phyloP scores from a whole-genome alignment of 169 alveolate genomes.

The Plasmodium ovale region DNA sequence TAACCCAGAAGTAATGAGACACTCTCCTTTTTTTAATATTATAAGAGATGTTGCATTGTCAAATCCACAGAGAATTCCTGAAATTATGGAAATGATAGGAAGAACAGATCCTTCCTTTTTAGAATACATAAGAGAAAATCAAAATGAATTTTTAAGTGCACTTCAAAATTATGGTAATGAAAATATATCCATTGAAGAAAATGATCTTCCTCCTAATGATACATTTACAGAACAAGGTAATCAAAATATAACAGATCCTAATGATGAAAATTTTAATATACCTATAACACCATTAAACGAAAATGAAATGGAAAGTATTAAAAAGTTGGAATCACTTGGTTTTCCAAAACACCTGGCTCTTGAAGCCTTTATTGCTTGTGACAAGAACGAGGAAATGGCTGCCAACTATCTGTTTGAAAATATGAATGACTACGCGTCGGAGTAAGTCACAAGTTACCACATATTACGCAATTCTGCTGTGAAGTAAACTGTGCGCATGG shows the following conservation, averaged over 20 bases:
- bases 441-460: no score
- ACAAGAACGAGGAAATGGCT: conserved; percentile 95
- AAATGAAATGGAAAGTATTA: conserved; percentile 90
- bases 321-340: conserved; percentile 92
- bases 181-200: not conserved
- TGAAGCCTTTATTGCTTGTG: conserved; percentile 98
- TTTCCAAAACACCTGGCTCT: conserved; percentile 94
- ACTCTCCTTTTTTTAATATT: conserved; percentile 89
- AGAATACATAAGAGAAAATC: conserved; percentile 87
- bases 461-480: no score
- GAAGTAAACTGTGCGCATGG: no score
- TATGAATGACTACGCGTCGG: conserved; percentile 81
- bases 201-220: conserved; percentile 50
- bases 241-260: conserved; percentile 16
- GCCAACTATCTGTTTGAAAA: conserved; percentile 92
- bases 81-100: conserved; percentile 88
- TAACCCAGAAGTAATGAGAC: conserved; percentile 74
- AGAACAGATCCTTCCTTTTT: conserved; percentile 89
- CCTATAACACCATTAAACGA: conserved; percentile 87
- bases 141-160: conserved; percentile 89
- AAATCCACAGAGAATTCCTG: conserved; percentile 92
- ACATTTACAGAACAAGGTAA: conserved; percentile 12
- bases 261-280: conserved; percentile 43
- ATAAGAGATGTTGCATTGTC: conserved; percentile 88
- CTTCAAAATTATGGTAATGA: conserved; percentile 78